Evolutionary conservation across 176 grass and related monocot genomes (phyloP).

Genomic region (Raddia guianensis): DNA sequence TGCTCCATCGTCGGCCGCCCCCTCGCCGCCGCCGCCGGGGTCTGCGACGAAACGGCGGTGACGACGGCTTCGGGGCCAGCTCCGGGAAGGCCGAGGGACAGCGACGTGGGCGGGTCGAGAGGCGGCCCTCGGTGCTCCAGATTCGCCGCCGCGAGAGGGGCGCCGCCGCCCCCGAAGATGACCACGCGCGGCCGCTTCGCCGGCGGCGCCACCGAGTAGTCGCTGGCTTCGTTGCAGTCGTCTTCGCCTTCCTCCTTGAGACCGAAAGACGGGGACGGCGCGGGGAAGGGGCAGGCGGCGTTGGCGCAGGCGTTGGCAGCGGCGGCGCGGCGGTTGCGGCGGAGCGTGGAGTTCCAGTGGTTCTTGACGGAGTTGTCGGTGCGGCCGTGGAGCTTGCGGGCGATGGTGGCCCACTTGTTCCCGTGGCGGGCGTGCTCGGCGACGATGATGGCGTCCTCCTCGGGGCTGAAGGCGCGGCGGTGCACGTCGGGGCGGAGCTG

Average conservation of each 20-base stretch:
- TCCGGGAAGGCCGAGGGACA: constrained; percentile 64
- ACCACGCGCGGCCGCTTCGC: constrained; percentile 33
- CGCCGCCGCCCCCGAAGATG: background rate
- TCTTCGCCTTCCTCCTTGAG: constrained; percentile 18
- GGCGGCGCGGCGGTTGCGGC: constrained; percentile 41
- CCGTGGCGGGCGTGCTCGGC: constrained; percentile 58
- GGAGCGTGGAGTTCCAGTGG: constrained; percentile 95
- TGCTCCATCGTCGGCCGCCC: constrained; percentile 29
- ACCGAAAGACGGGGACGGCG: background rate
- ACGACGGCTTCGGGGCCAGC: background rate
- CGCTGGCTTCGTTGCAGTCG: background rate
- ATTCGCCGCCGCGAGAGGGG: background rate
- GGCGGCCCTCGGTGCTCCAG: constrained; percentile 6
- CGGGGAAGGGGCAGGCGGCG: background rate
- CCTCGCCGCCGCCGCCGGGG: constrained; percentile 17
- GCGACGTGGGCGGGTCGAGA: constrained; percentile 57
- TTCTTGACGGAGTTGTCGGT: constrained; percentile 98
- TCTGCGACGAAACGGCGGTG: background rate
- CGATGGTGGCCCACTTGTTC: constrained; percentile 97
- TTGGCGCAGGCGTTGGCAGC: background rate
- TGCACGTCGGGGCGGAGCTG: constrained; percentile 85
- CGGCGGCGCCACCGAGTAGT: constrained; percentile 38
- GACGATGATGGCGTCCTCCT: constrained; percentile 72
- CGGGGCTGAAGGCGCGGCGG: constrained; percentile 78
- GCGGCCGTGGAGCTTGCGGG: constrained; percentile 69